These are phyloP conservation scores for Teunomyces aglyptinius DNA, from an alignment of 805 yeast genomes.

Conservation along the genomic window DNA sequence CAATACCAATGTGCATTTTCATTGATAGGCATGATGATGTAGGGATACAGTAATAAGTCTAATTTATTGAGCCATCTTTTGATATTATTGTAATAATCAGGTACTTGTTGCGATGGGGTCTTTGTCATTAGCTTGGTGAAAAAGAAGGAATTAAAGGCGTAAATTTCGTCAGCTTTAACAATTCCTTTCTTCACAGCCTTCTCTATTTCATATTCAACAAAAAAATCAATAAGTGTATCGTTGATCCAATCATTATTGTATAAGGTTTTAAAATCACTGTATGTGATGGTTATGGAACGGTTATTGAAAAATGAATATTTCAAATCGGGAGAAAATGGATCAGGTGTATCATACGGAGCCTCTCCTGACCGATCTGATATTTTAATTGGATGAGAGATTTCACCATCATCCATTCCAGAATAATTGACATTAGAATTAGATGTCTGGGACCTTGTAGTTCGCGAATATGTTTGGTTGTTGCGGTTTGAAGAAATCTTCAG, in stretches of 20 bases:
- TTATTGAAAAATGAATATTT: conserved; percentile 53
- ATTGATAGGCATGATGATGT: conserved; percentile 77
- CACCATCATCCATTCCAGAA: neutral
- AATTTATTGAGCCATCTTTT: conserved; percentile 76
- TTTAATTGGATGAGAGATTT: neutral
- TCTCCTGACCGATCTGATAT: neutral
- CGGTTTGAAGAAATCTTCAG: conserved; percentile 1
- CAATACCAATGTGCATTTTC: conserved; percentile 86
- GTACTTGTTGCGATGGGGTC: conserved; percentile 15
- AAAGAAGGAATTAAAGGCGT: conserved; percentile 80
- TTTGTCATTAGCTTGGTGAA: conserved; percentile 57
- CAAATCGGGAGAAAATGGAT: conserved; percentile 45
- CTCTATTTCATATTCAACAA: conserved; percentile 58
- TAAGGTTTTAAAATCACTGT: conserved; percentile 75
- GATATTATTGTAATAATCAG: conserved; percentile 57
- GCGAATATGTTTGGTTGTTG: neutral
- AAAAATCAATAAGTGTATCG: conserved; percentile 85
- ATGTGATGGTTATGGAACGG: conserved; percentile 54
- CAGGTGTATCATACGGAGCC: conserved; percentile 25
- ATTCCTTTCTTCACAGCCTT: conserved; percentile 21
- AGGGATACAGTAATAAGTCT: conserved; percentile 54
- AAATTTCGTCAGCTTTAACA: conserved; percentile 39
- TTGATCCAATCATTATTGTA: conserved; percentile 85
- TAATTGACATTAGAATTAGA: neutral
- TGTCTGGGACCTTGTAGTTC: conserved; percentile 8